These are phyloP conservation scores for Priceomyces castillae DNA, from an alignment of 805 yeast species.

Conservation along the genomic window DNA sequence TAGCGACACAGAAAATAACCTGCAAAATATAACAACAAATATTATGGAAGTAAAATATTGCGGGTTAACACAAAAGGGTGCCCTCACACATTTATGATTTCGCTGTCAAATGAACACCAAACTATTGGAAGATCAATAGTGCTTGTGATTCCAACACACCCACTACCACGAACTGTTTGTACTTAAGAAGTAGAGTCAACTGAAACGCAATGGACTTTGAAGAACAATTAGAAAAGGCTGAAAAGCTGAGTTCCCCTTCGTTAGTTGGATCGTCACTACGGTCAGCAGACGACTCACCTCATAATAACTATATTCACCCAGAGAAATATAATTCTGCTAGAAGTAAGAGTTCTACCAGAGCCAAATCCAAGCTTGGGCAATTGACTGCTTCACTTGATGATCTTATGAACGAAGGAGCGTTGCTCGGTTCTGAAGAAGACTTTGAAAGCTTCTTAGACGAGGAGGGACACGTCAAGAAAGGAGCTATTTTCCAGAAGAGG, in stretches of 20 bases:
- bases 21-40: slow-evolving; percentile 1
- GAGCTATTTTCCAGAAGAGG: slow-evolving; percentile 31
- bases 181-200: background rate
- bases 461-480: slow-evolving; percentile 52
- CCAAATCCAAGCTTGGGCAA: slow-evolving; percentile 17
- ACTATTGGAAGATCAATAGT: background rate
- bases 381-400: slow-evolving; percentile 56
- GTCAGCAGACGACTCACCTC: slow-evolving; percentile 45
- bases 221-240: slow-evolving; percentile 52
- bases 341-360: slow-evolving; percentile 10
- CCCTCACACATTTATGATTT: background rate
- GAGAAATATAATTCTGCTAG: slow-evolving; percentile 31
- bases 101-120: background rate
- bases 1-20: slow-evolving; percentile 6
- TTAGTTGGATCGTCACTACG: slow-evolving; percentile 52
- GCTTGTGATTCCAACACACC: background rate
- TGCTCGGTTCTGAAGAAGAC: slow-evolving; percentile 49
- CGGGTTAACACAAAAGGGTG: slow-evolving; percentile 2
- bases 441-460: slow-evolving; percentile 52
- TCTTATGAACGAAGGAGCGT: slow-evolving; percentile 45
- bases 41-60: background rate
- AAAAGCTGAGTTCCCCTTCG: slow-evolving; percentile 47
- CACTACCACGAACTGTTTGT: background rate
- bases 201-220: slow-evolving; percentile 45
- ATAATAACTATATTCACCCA: slow-evolving; percentile 45